A percentile compares a stretch with the other conserved stretches of the same genome.
phyloP scores from a whole-genome alignment of 495 filamentous ascomycete species.

The Trypethelium eluteriae region DNA sequence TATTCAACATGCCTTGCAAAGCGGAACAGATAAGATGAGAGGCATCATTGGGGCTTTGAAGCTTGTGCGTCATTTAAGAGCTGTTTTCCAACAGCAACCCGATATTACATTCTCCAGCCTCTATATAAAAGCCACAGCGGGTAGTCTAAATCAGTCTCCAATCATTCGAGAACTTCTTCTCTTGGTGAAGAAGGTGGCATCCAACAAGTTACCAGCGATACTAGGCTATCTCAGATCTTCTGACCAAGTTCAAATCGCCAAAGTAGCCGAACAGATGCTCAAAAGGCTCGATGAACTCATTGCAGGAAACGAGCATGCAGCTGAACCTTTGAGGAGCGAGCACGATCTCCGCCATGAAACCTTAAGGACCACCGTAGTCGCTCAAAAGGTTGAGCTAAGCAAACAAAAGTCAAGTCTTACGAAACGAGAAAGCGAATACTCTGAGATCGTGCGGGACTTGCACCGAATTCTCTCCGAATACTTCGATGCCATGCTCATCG shows the following conservation, averaged over 20 bases:
- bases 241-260: not conserved
- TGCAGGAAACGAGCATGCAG: conserved; percentile 36
- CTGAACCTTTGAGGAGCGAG: conserved; percentile 56
- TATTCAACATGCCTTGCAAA: conserved; percentile 27
- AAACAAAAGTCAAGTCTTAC: conserved; percentile 69
- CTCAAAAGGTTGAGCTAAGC: conserved; percentile 78
- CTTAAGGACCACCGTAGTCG: conserved; percentile 74
- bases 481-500: conserved; percentile 47
- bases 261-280: conserved; percentile 28
- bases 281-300: conserved; percentile 37
- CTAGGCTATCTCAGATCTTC: conserved; percentile 12
- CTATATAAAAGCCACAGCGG: conserved; percentile 49
- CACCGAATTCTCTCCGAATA: conserved; percentile 47
- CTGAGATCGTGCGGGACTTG: conserved; percentile 62
- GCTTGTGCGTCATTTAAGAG: conserved; percentile 41
- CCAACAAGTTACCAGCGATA: conserved; percentile 23
- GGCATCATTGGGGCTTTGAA: conserved; percentile 43
- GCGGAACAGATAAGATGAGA: conserved; percentile 39
- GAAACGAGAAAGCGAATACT: conserved; percentile 67
- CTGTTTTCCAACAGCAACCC: conserved; percentile 37
- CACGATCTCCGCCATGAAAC: conserved; percentile 64
- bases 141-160: conserved; percentile 47
- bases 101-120: conserved; percentile 41
- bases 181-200: conserved; percentile 38
- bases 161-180: conserved; percentile 49